Base-by-base conservation (phyloP, 306 rosid genomes). In the Cotoneaster glaucophyllus region DNA sequence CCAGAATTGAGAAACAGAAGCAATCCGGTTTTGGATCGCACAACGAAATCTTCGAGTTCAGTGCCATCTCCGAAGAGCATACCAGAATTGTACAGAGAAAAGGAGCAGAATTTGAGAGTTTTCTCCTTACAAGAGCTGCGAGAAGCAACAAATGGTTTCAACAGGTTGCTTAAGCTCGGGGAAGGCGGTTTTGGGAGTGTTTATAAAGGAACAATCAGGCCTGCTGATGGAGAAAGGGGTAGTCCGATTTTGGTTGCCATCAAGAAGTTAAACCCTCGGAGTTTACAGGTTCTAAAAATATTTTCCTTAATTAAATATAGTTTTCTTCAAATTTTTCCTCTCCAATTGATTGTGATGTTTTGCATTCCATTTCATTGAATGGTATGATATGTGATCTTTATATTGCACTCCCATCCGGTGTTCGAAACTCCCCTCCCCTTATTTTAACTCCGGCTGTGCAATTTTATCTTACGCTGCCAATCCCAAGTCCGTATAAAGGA, bases 151-250 rank as follows among this genome's bases (percentile, higher is more conserved):
- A 76, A 84, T 78, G 88, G 89, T 41, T 92, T 92, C 87, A 76
- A 74, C 76, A 84, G 93, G 63, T 59, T 77, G 87, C 77, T 88
- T 3, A 93, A 84, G 85, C 84, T 96, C 74, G 99, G 99, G 48
- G 97, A 96, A 83, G 99, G 99, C 1, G 99, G 99, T 26, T 96
- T 90, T 72, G 99, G 99, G 45, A 85, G 85, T 58, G 99, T 96
- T 9, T 93, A 93, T 64, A 90, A 80, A 67, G 99, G 97, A 67
- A 86, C 83, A 6, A 78, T 96, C 58, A 70, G 1, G 77, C 89
- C 92, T 83, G 45, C 69, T 37, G 43, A 79, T 78, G 80, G 85
- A 65, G 79, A 84, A 65, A 75, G 28, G 21, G 91, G 76, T 18
- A 83, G 74, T 56, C 82, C 93, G 24, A 52, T 71, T 68, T 68